Conservation (phyloP, 2,329 filamentous ascomycete genomes). For the Sclerotinia trifoliorum region DNA sequence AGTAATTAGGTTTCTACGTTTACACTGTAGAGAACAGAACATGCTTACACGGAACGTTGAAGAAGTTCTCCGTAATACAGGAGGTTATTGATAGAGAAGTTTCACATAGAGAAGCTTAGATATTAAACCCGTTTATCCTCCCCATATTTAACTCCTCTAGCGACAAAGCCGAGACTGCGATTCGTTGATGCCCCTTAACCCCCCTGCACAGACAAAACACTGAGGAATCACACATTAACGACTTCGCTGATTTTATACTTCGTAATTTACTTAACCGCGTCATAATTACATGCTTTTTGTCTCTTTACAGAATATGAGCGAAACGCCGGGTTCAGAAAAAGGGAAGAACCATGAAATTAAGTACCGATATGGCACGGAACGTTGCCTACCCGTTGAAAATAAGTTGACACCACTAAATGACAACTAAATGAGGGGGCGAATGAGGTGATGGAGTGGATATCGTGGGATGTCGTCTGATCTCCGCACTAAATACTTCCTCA, state of each 20-base stretch:
- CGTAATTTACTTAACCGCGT: background rate
- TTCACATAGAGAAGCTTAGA: constrained; percentile 15
- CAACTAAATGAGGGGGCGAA: background rate
- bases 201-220: constrained; percentile 10
- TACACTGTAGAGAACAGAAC: background rate
- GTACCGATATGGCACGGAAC: background rate
- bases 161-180: background rate
- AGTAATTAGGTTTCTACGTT: background rate
- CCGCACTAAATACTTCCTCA: constrained; percentile 16
- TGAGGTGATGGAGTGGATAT: constrained; percentile 10
- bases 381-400: background rate
- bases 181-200: background rate
- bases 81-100: background rate
- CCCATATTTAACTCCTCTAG: constrained; percentile 10
- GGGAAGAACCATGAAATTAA: constrained; percentile 6
- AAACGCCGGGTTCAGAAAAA: constrained; percentile 14
- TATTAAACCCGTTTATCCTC: background rate
- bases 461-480: background rate
- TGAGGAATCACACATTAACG: constrained; percentile 13
- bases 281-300: background rate
- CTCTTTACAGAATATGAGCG: constrained; percentile 1
- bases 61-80: background rate
- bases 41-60: background rate
- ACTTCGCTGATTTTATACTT: background rate
- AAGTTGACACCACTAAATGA: constrained; percentile 10